phyloP scores from a whole-genome alignment of 495 filamentous ascomycete species.

The Ascobolus immersus region DNA sequence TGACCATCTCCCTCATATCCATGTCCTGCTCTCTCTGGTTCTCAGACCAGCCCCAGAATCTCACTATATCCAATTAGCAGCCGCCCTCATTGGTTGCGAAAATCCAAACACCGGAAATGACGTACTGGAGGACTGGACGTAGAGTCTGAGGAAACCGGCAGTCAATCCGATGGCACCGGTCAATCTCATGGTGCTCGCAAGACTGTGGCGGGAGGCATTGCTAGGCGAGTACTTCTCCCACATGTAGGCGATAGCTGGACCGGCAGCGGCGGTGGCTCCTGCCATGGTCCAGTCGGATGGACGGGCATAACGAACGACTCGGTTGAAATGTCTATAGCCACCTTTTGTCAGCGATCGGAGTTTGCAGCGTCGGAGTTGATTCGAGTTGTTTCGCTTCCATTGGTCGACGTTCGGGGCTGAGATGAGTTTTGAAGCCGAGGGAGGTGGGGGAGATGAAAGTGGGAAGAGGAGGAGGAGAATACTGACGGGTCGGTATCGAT shows the following conservation, averaged over 20 bases:
- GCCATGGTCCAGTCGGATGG: slow-evolving; percentile 54
- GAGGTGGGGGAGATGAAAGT: slow-evolving; percentile 9
- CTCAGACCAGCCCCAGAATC: slow-evolving; percentile 85
- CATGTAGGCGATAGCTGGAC: slow-evolving; percentile 43
- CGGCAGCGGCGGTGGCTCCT: slow-evolving; percentile 33
- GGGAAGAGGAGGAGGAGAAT: slow-evolving; percentile 3
- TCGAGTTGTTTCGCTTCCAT: not conserved
- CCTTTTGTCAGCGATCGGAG: slow-evolving; percentile 5
- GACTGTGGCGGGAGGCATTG: slow-evolving; percentile 49
- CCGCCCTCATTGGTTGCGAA: no score
- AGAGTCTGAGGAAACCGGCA: slow-evolving; percentile 57
- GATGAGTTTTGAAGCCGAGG: not conserved
- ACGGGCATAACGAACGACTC: slow-evolving; percentile 68
- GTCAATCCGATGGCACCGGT: slow-evolving; percentile 38
- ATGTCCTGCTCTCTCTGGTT: slow-evolving; percentile 75
- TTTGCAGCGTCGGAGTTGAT: no score
- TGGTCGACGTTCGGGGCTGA: not conserved
- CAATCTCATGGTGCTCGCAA: slow-evolving; percentile 59
- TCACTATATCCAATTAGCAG: slow-evolving; percentile 24
- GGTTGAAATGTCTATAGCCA: slow-evolving; percentile 52
- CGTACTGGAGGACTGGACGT: slow-evolving; percentile 14
- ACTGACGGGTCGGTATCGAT: slow-evolving; percentile 95
- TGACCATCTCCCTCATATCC: slow-evolving; percentile 97
- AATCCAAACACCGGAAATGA: slow-evolving; percentile 1
- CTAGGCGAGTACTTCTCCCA: slow-evolving; percentile 70